Base-by-base conservation (phyloP, 2,329 filamentous ascomycete genomes). In the Ilyonectria destructans region DNA sequence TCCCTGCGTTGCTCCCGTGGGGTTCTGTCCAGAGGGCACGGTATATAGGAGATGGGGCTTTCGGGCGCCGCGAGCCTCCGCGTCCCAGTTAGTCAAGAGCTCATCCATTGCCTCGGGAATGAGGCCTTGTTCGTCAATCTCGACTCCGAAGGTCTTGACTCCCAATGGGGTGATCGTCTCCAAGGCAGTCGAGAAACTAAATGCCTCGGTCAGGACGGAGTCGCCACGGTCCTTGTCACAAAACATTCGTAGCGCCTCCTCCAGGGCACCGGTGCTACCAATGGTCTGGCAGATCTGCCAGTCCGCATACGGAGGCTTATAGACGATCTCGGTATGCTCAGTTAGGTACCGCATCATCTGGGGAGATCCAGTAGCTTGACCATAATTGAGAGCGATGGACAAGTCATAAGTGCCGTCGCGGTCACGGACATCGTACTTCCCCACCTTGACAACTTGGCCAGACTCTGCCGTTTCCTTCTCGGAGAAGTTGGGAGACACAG, bases 291-390 rank as follows among this genome's bases (percentile, higher is more conserved):
- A 91, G 75, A 93, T 93, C 71, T 89, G 87, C 96, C 96, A 99
- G 83, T 99, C 95, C 19, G 91, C 88, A 79, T 98, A 98, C 0
- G 93, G 94, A 17, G 96, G 95, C 69, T 90, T 87, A 81, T 94
- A 93, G 17, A 97, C 90, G 63, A 98, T 90, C 82, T 99, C 96
- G 0, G 95, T 97, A 82, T 98, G 96, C 84, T 99, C 96, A 0
- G 95, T 97, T 58, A 98, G 87, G 83, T 93, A 98, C 68, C 96
- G 91, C 70, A 98, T 85, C 80, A 99, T 86, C 82, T 97, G 96
- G 4, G 94, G 92, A 12, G 94, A 90, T 19, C 96, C 96, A 19
- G 90, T 90, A 9, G 95, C 91, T 82, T 97, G 95, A 37, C 93
- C 94, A 80, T 99, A 99, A 83, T 99, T 98, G 79, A 98, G 91